These are phyloP conservation scores for Paramyrothecium sp. DNA, from an alignment of 2,329 filamentous ascomycete genomes.

Conservation along the genomic window DNA sequence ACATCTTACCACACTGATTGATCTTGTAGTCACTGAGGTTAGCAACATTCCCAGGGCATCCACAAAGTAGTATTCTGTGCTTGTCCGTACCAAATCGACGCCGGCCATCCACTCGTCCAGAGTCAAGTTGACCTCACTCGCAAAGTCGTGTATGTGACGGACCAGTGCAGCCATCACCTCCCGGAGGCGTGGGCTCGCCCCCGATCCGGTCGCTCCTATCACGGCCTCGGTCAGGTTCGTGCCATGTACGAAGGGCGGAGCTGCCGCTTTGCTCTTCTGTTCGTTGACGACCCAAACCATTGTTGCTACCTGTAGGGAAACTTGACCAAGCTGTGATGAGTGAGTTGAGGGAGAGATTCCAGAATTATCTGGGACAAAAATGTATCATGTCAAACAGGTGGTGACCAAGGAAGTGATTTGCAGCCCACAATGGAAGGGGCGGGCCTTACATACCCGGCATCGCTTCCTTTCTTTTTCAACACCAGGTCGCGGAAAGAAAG, in stretches of 20 bases:
- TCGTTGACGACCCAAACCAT: too few relatives aligned
- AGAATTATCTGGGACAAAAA: too few relatives aligned
- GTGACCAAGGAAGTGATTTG: too few relatives aligned
- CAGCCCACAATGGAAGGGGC: too few relatives aligned
- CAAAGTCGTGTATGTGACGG: not conserved
- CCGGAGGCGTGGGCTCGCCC: not conserved
- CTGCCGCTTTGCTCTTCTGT: not conserved
- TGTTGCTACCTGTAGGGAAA: too few relatives aligned
- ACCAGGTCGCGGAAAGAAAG: too few relatives aligned
- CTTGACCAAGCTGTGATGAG: too few relatives aligned
- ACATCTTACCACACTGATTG: conserved; percentile 1
- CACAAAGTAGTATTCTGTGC: not conserved
- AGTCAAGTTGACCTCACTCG: not conserved
- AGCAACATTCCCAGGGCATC: not conserved
- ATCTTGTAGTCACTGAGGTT: not conserved
- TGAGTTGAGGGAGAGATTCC: too few relatives aligned
- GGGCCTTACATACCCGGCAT: too few relatives aligned
- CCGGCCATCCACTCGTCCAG: not conserved
- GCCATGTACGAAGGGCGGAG: not conserved
- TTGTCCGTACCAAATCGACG: not conserved
- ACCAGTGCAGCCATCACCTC: not conserved
- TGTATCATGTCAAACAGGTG: too few relatives aligned
- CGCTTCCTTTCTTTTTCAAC: too few relatives aligned
- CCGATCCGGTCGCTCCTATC: not conserved
- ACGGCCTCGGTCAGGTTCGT: not conserved